phyloP scores from a whole-genome alignment of 495 filamentous ascomycete genomes.

The Aspergillus olivimuriae region DNA sequence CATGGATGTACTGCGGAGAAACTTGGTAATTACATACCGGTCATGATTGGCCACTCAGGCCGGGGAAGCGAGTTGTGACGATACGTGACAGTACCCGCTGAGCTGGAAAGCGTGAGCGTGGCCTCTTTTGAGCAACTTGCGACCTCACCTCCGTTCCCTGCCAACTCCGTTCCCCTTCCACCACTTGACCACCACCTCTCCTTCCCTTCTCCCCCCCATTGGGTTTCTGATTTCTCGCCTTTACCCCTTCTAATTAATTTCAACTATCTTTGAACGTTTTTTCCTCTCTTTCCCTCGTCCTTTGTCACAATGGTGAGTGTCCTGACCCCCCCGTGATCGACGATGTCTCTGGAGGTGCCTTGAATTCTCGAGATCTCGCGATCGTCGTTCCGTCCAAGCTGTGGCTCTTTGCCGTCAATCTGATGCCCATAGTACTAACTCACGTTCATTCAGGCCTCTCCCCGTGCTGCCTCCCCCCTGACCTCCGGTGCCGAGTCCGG shows the following conservation, averaged over 20 bases:
- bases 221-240: constrained; percentile 5
- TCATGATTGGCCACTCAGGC: constrained; percentile 5
- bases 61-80: constrained; percentile 7
- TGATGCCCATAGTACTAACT: neutral
- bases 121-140: constrained; percentile 36
- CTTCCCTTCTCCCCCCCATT: constrained; percentile 2
- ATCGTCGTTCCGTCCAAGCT: constrained; percentile 4
- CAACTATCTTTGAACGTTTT: constrained; percentile 8
- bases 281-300: constrained; percentile 11
- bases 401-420: neutral
- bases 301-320: constrained; percentile 34
- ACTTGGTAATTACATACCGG: neutral
- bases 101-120: constrained; percentile 38
- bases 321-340: neutral
- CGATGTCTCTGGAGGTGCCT: too few species aligned
- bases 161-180: constrained; percentile 9
- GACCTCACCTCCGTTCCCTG: constrained; percentile 19
- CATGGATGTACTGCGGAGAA: neutral
- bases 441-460: constrained; percentile 29
- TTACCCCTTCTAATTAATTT: neutral
- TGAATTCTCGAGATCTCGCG: too few species aligned
- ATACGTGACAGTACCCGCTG: constrained; percentile 18
- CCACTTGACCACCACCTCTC: constrained; percentile 4
- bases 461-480: constrained; percentile 43
- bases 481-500: constrained; percentile 46